Evolutionary conservation across 495 filamentous ascomycete genomes (phyloP).

Genomic region (Clavariopsis aquatica): DNA sequence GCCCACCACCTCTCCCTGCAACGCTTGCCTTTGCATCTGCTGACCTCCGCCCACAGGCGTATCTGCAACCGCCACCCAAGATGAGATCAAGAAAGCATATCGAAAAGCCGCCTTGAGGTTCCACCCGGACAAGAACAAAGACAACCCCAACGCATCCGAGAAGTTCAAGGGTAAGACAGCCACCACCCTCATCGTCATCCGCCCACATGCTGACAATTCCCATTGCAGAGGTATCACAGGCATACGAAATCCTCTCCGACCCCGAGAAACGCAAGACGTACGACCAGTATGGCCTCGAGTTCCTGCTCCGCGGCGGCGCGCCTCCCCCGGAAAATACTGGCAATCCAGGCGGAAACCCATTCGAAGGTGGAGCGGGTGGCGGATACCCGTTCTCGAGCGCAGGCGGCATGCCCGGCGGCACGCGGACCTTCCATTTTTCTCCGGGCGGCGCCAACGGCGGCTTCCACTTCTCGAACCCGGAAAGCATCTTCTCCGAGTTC

Average conservation of each 20-base stretch:
- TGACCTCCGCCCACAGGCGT: constrained; percentile 48
- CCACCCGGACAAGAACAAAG: constrained; percentile 97
- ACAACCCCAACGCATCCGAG: constrained; percentile 77
- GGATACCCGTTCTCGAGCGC: constrained; percentile 59
- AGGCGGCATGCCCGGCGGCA: constrained; percentile 51
- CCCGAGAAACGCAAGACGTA: constrained; percentile 96
- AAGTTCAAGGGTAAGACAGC: constrained; percentile 71
- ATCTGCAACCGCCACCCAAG: constrained; percentile 76
- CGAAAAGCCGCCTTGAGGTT: constrained; percentile 74
- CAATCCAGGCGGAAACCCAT: constrained; percentile 59
- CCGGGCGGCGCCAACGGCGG: constrained; percentile 60
- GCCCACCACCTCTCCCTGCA: constrained; percentile 1
- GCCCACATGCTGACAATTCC: constrained; percentile 34
- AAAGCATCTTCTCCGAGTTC: constrained; percentile 83
- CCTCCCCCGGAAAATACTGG: constrained; percentile 62
- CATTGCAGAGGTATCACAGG: constrained; percentile 76
- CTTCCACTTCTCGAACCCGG: constrained; percentile 79
- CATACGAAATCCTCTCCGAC: constrained; percentile 96
- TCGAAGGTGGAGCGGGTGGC: constrained; percentile 46
- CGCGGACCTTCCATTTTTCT: constrained; percentile 73
- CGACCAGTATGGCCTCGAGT: constrained; percentile 92
- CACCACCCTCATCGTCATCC: constrained; percentile 23
- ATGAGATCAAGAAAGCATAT: constrained; percentile 98
- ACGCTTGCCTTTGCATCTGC: not conserved
- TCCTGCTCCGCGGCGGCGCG: constrained; percentile 79